Evolutionary conservation across 345 rosid genomes (phyloP).

Genomic region (Combretum micranthum): DNA sequence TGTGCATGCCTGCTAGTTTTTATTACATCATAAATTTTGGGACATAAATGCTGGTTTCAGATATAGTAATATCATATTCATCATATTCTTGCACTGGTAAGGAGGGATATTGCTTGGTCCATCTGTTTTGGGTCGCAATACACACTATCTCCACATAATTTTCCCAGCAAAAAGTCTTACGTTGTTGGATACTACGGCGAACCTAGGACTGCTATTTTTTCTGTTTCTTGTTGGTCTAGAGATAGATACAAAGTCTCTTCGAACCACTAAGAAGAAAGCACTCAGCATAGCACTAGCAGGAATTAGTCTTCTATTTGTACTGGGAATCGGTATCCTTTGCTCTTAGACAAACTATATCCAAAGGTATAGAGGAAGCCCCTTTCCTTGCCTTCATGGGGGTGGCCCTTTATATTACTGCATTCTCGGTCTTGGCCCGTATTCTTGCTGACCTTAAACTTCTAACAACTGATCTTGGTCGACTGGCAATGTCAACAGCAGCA

Average conservation of each 20-base stretch:
- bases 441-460: constrained; percentile 75
- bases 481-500: constrained; percentile 87
- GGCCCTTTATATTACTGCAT: constrained; percentile 76
- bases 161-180: constrained; percentile 61
- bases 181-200: constrained; percentile 67
- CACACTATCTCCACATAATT: constrained; percentile 28
- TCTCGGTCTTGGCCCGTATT: constrained; percentile 81
- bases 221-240: constrained; percentile 76
- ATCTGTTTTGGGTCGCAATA: too few species aligned
- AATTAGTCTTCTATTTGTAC: constrained; percentile 49
- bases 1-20: too few species aligned
- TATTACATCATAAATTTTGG: neutral
- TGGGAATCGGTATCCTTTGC: constrained; percentile 59
- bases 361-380: constrained; percentile 36
- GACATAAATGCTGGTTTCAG: neutral
- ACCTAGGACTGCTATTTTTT: constrained; percentile 65
- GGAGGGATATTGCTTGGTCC: too few species aligned
- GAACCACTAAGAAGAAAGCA: constrained; percentile 55
- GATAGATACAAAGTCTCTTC: constrained; percentile 45
- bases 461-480: constrained; percentile 64
- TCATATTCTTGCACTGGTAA: too few species aligned
- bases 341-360: constrained; percentile 37
- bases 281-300: constrained; percentile 59
- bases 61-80: too few species aligned
- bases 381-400: constrained; percentile 85